Evolutionary conservation across 495 filamentous ascomycete genomes (phyloP).

Genomic region (Chlorociboria aeruginascens): DNA sequence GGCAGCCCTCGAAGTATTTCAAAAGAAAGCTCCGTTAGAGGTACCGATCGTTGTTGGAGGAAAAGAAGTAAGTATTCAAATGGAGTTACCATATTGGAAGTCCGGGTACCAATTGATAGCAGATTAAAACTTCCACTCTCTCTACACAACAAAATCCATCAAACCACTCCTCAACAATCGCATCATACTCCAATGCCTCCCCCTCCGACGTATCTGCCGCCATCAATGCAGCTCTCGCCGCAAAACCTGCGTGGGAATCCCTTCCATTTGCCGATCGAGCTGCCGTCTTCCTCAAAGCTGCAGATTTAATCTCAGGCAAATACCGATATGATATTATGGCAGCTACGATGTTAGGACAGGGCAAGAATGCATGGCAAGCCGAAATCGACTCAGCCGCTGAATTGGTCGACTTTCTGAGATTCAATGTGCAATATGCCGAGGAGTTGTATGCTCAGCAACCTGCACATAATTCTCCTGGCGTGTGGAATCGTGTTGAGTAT

Average conservation of each 20-base stretch:
- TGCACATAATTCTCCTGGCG: constrained; percentile 56
- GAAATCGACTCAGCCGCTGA: constrained; percentile 94
- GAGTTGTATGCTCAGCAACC: constrained; percentile 81
- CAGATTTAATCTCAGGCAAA: constrained; percentile 76
- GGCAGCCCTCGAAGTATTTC: constrained; percentile 50
- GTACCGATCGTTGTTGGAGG: constrained; percentile 73
- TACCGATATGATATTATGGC: constrained; percentile 92
- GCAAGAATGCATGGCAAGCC: constrained; percentile 93
- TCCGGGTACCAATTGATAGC: background rate
- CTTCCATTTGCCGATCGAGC: constrained; percentile 80
- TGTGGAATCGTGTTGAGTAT: constrained; percentile 80
- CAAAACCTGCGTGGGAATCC: constrained; percentile 69
- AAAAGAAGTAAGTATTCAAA: constrained; percentile 46
- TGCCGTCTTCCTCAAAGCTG: constrained; percentile 89
- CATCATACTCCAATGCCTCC: constrained; percentile 66
- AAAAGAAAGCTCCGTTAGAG: constrained; percentile 47
- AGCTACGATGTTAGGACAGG: constrained; percentile 85
- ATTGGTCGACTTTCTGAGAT: constrained; percentile 80
- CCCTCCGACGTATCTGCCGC: constrained; percentile 59
- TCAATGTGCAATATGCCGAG: constrained; percentile 81
- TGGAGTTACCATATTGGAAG: constrained; percentile 5
- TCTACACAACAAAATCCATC: constrained; percentile 62
- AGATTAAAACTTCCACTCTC: constrained; percentile 32
- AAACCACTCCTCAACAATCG: constrained; percentile 56
- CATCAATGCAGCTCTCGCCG: constrained; percentile 69